Conservation (phyloP, 2,329 filamentous ascomycete genomes). For the Coniosporium tulheliwenetii region DNA sequence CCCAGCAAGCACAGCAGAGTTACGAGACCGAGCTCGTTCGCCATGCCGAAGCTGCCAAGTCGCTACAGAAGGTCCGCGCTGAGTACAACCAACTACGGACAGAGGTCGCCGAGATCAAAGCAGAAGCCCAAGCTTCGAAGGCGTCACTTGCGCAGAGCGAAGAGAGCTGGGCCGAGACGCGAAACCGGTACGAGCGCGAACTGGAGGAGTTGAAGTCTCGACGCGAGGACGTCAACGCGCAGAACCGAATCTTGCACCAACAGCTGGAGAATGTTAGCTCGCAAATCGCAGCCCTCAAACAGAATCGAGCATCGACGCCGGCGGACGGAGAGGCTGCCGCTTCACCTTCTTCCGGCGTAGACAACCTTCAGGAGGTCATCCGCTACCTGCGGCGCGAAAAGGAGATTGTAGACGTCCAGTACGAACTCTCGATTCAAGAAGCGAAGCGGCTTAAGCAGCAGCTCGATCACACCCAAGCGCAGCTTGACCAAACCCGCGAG, state of each 20-base stretch:
- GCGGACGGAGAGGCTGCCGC: constrained; percentile 32
- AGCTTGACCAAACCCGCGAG: constrained; percentile 76
- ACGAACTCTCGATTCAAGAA: constrained; percentile 78
- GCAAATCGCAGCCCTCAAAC: constrained; percentile 68
- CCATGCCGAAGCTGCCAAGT: constrained; percentile 87
- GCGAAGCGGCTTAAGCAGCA: constrained; percentile 80
- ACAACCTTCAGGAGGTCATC: constrained; percentile 79
- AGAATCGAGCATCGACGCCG: constrained; percentile 45
- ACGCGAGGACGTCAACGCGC: constrained; percentile 69
- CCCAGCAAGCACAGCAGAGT: constrained; percentile 80
- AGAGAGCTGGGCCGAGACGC: constrained; percentile 73
- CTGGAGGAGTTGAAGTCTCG: constrained; percentile 62
- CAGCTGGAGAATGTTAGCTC: constrained; percentile 72
- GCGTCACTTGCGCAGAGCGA: constrained; percentile 65
- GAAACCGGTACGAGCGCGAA: constrained; percentile 69
- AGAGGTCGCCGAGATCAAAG: constrained; percentile 56
- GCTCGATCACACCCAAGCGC: constrained; percentile 68
- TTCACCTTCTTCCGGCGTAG: constrained; percentile 43
- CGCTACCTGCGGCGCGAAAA: constrained; percentile 87
- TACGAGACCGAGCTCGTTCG: constrained; percentile 92
- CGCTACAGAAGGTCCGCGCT: constrained; percentile 59
- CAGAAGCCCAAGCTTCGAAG: constrained; percentile 76
- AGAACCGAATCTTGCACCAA: constrained; percentile 80
- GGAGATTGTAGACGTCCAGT: constrained; percentile 94
- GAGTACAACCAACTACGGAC: constrained; percentile 75